Base-by-base conservation (phyloP, 164 flowering plant genomes). In the Stephania japonica region DNA sequence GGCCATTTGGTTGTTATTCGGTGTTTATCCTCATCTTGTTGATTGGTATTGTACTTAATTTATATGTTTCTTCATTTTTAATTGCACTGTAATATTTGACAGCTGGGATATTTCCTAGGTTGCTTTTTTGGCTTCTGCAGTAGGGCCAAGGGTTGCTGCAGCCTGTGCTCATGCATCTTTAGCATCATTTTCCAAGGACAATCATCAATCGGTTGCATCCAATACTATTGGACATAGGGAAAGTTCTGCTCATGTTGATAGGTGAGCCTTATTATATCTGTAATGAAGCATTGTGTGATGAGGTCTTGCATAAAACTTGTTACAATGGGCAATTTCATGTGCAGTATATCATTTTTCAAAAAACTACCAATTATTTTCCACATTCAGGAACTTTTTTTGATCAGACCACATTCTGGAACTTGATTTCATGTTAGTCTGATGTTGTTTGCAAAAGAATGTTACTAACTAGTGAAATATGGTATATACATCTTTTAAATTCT, bases 81-180 rank as follows among this genome's bases (percentile, higher is more conserved):
- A 73, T 49, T 23, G 21, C 27, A 50, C 43, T 38, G 12, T 25
- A 10, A 25, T 19, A 41, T 70, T 65, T 73, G 53, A 79, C 65
- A 26, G 42, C 61, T 72, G 65, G 68, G 47, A 18, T 73, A 16
- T n/a, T 75, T 75, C 84, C 23, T 75, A 95, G 99, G 98, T 95
- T 81, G 86, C 98, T 38, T 93, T 95, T 87, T 80, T 95, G 81
- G 92, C 98, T 64, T 86, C 97, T 83, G 87, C 93, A 69, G 86
- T 95, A 53, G 98, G 98, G 73, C 99, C 99, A 63, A 88, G 99
- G 85, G 92, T 95, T 79, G 99, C 99, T 75, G 97, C 99, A 38
- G 90, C 99, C 53, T 95, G 94, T 85, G 99, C 99, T 63, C 99
- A 95, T 87, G 94, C 97, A 72, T 83, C 97, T 42, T 87, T 95